Evolutionary conservation across 2,329 filamentous ascomycete genomes (phyloP), one percentile per base, ranked within the genome.

Genomic region (Ascochyta clinopodiicola): DNA sequence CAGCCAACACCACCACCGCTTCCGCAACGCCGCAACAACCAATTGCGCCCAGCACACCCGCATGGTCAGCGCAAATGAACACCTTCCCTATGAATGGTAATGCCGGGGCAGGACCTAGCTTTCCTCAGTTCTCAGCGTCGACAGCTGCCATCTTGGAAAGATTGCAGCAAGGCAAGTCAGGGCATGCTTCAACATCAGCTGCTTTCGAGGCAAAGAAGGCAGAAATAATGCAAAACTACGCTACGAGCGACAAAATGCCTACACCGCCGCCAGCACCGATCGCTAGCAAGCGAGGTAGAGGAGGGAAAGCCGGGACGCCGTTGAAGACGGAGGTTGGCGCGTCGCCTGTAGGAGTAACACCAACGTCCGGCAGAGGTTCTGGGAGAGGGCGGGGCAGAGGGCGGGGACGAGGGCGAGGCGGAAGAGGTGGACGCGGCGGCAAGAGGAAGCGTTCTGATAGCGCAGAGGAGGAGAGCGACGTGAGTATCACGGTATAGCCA

Each of bases 121-220:
- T 72, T 36, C 63, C 67, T 7, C 65, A 72, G 35, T 75, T 72
- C 49, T 76, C 74, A 7, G 70, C 76, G 6, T 71, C 77, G 9
- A 79, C 77, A 3, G 74, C 76, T 15, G 75, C 77, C 31, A 77
- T 79, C 39, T 64, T 79, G 6, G 75, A 77, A 57, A 64, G 75
- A 32, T 53, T 75, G 19, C 70, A 73, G 45, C 73, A 73, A 25
- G 75, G 71, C 54, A 59, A 52, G 27, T 63, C 66, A 34, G 71
- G 71, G 17, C 67, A 69, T 61, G 63, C 69, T 29, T 69, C 71
- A 27, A 73, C 75, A 3, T 74, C 73, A 17, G 73, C 77, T 24
- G 77, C 73, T 19, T 80, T 76, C 62, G 78, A 81, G 60, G 78
- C 78, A 15, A 80, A 79, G 57, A 74, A 76, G 45, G 77, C 79